Percentiles rank a stretch among this genome's conserved stretches.
Conservation (phyloP, 306 rosid genomes). For the Casuarina cunninghamiana region DNA sequence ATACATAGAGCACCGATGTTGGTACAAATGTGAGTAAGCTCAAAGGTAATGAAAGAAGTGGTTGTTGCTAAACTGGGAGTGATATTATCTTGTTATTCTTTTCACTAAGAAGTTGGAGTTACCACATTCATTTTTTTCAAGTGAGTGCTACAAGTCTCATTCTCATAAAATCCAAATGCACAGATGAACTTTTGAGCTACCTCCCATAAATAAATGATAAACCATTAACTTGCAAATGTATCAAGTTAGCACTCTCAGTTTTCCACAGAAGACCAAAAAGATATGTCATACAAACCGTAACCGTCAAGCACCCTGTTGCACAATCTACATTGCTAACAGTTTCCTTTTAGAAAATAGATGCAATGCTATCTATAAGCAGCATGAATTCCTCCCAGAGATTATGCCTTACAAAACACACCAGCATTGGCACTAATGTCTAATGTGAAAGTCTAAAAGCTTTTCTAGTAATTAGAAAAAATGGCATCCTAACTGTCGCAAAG, state of each 20-base stretch:
- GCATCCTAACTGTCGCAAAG: neutral
- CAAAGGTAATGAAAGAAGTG: slow-evolving; percentile 1
- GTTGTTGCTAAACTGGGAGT: neutral
- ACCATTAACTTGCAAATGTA: neutral
- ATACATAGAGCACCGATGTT: neutral
- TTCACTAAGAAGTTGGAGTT: neutral
- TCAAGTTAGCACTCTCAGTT: neutral
- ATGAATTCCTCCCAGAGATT: neutral
- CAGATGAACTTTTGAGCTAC: neutral
- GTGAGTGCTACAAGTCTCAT: neutral
- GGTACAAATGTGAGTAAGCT: neutral
- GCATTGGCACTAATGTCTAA: neutral
- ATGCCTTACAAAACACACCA: neutral
- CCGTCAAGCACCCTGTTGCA: neutral
- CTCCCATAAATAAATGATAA: neutral
- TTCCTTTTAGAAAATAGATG: neutral
- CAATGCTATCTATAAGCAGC: neutral
- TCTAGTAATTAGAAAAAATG: neutral
- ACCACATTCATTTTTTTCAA: neutral
- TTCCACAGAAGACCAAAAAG: neutral
- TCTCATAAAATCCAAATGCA: neutral
- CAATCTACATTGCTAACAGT: neutral
- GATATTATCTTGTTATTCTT: neutral
- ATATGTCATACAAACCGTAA: neutral
- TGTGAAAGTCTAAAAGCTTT: neutral